Percentiles rank a stretch among this genome's conserved stretches.
Evolutionary conservation across 148 eudicot genomes (phyloP).

Genomic region (Persicaria maculosa): DNA sequence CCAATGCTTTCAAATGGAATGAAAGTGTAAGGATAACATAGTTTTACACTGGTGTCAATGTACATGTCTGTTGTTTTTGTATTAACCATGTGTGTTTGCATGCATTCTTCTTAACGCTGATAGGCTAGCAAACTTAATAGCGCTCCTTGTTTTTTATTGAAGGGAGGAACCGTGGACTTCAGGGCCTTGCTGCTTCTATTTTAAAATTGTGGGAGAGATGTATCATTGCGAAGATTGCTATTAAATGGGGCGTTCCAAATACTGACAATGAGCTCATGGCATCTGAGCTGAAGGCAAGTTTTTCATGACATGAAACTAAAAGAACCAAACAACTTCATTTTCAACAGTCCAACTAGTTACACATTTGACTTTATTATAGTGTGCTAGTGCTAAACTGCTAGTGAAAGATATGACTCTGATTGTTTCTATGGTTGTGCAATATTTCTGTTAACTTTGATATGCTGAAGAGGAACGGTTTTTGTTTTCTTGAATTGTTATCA

Average conservation of each 20-base stretch:
- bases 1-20: background rate
- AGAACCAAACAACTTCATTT: background rate
- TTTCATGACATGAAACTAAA: background rate
- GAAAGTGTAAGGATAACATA: background rate
- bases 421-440: background rate
- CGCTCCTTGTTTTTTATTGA: slow-evolving; percentile 17
- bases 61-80: background rate
- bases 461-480: background rate
- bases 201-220: slow-evolving; percentile 85
- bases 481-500: background rate
- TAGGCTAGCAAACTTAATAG: background rate
- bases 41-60: background rate
- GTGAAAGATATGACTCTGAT: no score
- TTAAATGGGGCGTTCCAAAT: slow-evolving; percentile 78
- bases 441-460: background rate
- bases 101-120: background rate
- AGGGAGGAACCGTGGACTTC: slow-evolving; percentile 93
- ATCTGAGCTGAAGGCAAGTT: slow-evolving; percentile 82
- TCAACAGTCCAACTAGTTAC: background rate
- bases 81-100: background rate
- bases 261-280: slow-evolving; percentile 91
- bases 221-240: slow-evolving; percentile 80
- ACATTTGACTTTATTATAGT: background rate
- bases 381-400: background rate
- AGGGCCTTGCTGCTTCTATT: slow-evolving; percentile 89